Evolutionary conservation across 1,139 yeast species (phyloP), one percentile per base, ranked within the genome.

Genomic region (Kodamaea sp.): DNA sequence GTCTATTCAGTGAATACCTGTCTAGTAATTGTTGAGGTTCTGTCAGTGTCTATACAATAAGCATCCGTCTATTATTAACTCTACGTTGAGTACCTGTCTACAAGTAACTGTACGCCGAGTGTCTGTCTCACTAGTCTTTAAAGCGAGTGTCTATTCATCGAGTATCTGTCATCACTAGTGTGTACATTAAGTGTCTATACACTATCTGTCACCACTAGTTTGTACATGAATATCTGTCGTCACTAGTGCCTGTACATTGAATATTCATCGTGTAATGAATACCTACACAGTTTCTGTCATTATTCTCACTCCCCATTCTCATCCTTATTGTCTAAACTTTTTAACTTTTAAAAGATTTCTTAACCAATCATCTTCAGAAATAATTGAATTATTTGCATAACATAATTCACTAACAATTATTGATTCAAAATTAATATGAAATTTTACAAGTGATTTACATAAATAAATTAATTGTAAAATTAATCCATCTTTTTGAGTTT

Each of bases 401-500:
- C 64, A 62, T 40, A 75, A 53, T 33, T 70, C 73, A 55, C 69
- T 55, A 24, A 67, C 53, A 37, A 79, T 54, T 2, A 71, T 54
- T 23, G 65, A 55, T 47, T 78, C 79, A 55, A 86, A 85, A 49
- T 84, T 88, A 2, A 78, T 80, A 11, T 86, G 83, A 24, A 79
- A 79, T 43, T 88, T 70, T 1, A 84, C 78, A 43, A 87, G 67
- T 6, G 92, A 82, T 50, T 81, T 85, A 27, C 92, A 80, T 42
- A 92, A 79, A 58, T 86, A 87, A 1, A 85, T 78, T 33, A 86
- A 62, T 57, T 87, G 96, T 12, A 86, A 61, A 46, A 85, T 71
- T 25, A 86, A 60, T 4, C 88, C 82, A 41, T 83, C 83, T 28
- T 76, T 68, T 31, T 73, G 71, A 11, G 74, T 67, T 20, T 65